These are phyloP conservation scores for Hirsutella rhossiliensis DNA, from an alignment of 2,329 filamentous ascomycete genomes.

Conservation along the genomic window DNA sequence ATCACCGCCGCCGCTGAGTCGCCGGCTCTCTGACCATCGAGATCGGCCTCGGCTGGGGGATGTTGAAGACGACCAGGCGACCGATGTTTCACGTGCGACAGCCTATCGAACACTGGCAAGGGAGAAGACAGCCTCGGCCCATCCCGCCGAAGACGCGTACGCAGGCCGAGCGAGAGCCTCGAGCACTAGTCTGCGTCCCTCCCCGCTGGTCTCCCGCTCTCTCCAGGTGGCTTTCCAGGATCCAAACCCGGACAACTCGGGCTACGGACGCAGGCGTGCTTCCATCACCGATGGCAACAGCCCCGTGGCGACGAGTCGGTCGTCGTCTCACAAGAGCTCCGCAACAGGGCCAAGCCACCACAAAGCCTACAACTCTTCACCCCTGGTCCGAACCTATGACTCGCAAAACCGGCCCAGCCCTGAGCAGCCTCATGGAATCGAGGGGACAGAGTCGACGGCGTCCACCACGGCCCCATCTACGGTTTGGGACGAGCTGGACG, in stretches of 20 bases:
- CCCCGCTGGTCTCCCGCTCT: slow-evolving; percentile 37
- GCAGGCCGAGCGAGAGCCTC: slow-evolving; percentile 18
- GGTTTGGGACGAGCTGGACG: slow-evolving; percentile 95
- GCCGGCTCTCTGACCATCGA: slow-evolving; percentile 46
- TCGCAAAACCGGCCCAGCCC: slow-evolving; percentile 14
- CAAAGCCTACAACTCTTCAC: slow-evolving; percentile 44
- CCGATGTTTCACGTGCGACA: slow-evolving; percentile 27
- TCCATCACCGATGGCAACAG: slow-evolving; percentile 37
- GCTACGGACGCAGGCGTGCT: slow-evolving; percentile 22
- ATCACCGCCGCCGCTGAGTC: slow-evolving; percentile 37
- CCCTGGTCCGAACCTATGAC: slow-evolving; percentile 34
- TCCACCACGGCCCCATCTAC: slow-evolving; percentile 86
- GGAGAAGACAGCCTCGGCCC: slow-evolving; percentile 29
- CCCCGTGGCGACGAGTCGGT: slow-evolving; percentile 25
- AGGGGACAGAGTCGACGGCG: slow-evolving; percentile 74
- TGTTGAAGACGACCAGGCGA: slow-evolving; percentile 31
- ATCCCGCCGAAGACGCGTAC: slow-evolving; percentile 21
- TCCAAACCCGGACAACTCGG: slow-evolving; percentile 13
- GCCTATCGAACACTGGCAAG: slow-evolving; percentile 28
- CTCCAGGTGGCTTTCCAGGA: slow-evolving; percentile 31
- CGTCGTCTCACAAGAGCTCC: slow-evolving; percentile 28
- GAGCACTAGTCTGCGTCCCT: slow-evolving; percentile 23
- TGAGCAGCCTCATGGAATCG: slow-evolving; percentile 29
- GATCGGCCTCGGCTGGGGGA: slow-evolving; percentile 27
- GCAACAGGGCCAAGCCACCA: slow-evolving; percentile 11